These are phyloP conservation scores for Pseudopyrenochaeta lycopersici DNA, from an alignment of 2,329 filamentous ascomycete genomes.

Conservation along the genomic window DNA sequence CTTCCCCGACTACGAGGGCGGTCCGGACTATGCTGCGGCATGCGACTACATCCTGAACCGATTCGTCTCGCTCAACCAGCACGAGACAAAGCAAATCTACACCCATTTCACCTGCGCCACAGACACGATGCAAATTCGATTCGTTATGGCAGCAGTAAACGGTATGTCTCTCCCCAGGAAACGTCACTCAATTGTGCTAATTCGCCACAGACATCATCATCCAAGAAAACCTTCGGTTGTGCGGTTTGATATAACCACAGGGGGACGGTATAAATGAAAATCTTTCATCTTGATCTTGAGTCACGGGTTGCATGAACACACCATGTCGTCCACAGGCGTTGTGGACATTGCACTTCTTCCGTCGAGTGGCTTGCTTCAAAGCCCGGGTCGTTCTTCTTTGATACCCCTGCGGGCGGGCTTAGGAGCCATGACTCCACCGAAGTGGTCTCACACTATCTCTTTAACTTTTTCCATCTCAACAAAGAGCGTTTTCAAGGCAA, in stretches of 20 bases:
- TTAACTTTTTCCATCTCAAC: constrained; percentile 17
- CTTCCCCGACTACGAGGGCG: constrained; percentile 81
- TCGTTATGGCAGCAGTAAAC: constrained; percentile 99
- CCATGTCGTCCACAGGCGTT: constrained; percentile 49
- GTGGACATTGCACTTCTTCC: constrained; percentile 44
- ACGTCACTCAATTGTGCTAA: constrained; percentile 54
- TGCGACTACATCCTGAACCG: constrained; percentile 99
- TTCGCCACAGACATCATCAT: constrained; percentile 88
- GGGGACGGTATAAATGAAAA: constrained; percentile 35
- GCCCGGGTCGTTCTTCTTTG: constrained; percentile 44
- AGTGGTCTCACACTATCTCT: constrained; percentile 22
- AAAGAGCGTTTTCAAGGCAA: constrained; percentile 8
- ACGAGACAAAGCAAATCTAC: constrained; percentile 99
- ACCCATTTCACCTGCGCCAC: constrained; percentile 99
- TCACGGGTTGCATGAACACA: constrained; percentile 48
- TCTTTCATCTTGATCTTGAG: constrained; percentile 41
- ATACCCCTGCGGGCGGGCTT: constrained; percentile 44
- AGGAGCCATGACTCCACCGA: constrained; percentile 30
- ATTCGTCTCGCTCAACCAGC: constrained; percentile 97
- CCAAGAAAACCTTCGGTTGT: constrained; percentile 97
- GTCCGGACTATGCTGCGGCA: constrained; percentile 92
- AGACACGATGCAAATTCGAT: constrained; percentile 97
- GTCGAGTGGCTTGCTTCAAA: constrained; percentile 42
- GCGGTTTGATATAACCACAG: constrained; percentile 84
- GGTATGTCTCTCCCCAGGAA: constrained; percentile 64